phyloP scores from a whole-genome alignment of 495 filamentous ascomycete genomes.

The Penicillium coffeae region DNA sequence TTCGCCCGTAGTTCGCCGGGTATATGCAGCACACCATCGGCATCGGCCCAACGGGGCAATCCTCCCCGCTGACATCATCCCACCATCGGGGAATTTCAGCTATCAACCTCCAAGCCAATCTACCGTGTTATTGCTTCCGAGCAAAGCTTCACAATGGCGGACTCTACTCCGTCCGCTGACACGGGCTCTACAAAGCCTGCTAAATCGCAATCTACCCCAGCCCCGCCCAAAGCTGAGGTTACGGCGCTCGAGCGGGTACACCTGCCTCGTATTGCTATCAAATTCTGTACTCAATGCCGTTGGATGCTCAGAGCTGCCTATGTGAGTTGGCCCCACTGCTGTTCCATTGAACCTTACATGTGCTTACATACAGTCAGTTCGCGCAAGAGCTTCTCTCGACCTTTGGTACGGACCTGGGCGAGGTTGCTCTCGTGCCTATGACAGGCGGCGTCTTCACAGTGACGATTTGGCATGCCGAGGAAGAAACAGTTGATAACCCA shows the following conservation, averaged over 20 bases:
- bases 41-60: conserved; percentile 8
- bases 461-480: conserved; percentile 47
- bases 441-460: conserved; percentile 84
- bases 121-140: background rate
- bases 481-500: conserved; percentile 1
- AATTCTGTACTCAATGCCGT: conserved; percentile 81
- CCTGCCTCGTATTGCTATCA: conserved; percentile 66
- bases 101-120: background rate
- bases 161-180: conserved; percentile 20
- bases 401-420: conserved; percentile 79
- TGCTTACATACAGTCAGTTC: conserved; percentile 51
- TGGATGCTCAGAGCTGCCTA: conserved; percentile 89
- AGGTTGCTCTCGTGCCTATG: conserved; percentile 82
- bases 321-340: too few relatives aligned
- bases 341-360: too few relatives aligned
- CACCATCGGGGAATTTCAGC: background rate
- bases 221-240: conserved; percentile 3
- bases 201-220: conserved; percentile 1
- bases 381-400: conserved; percentile 98
- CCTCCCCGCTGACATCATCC: conserved; percentile 41
- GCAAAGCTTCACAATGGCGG: conserved; percentile 14
- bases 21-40: conserved; percentile 7
- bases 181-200: background rate
- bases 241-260: conserved; percentile 24
- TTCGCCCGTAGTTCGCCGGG: background rate